A percentile compares a stretch with the other conserved stretches of the same genome.
phyloP scores from a whole-genome alignment of 1,139 yeast genomes.

The Candida sp. region DNA sequence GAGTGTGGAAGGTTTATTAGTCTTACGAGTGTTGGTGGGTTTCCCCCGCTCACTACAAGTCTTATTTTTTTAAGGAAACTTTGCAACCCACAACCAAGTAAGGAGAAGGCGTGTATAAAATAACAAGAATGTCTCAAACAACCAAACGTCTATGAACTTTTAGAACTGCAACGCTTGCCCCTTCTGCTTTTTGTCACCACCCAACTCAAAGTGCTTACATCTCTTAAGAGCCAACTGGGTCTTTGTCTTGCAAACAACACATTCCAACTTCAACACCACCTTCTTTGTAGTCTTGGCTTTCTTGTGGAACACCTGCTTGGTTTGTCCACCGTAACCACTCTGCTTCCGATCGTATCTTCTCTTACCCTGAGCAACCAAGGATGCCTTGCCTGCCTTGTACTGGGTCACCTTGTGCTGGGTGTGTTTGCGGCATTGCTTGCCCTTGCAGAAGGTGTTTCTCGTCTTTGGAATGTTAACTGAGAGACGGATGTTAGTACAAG shows the following conservation, averaged over 20 bases:
- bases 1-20: background rate
- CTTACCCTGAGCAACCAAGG: slow-evolving; percentile 1
- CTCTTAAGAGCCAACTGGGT: slow-evolving; percentile 2
- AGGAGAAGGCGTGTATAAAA: background rate
- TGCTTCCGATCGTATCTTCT: slow-evolving; percentile 2
- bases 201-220: slow-evolving; percentile 4
- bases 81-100: background rate
- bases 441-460: slow-evolving; percentile 1
- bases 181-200: slow-evolving; percentile 2
- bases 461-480: slow-evolving; percentile 1
- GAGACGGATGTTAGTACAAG: background rate
- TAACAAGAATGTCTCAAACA: background rate
- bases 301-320: slow-evolving; percentile 1
- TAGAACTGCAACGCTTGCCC: slow-evolving; percentile 98
- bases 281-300: slow-evolving; percentile 1
- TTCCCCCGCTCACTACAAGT: background rate
- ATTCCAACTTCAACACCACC: slow-evolving; percentile 3
- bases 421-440: slow-evolving; percentile 1
- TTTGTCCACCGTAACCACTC: slow-evolving; percentile 1
- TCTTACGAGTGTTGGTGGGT: background rate
- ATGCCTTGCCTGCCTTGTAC: slow-evolving; percentile 2
- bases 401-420: slow-evolving; percentile 3
- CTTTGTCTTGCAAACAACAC: slow-evolving; percentile 3
- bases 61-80: background rate
- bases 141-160: slow-evolving; percentile 16